Base-by-base conservation (phyloP, 2,329 filamentous ascomycete species). In the Botrytis pseudocinerea region DNA sequence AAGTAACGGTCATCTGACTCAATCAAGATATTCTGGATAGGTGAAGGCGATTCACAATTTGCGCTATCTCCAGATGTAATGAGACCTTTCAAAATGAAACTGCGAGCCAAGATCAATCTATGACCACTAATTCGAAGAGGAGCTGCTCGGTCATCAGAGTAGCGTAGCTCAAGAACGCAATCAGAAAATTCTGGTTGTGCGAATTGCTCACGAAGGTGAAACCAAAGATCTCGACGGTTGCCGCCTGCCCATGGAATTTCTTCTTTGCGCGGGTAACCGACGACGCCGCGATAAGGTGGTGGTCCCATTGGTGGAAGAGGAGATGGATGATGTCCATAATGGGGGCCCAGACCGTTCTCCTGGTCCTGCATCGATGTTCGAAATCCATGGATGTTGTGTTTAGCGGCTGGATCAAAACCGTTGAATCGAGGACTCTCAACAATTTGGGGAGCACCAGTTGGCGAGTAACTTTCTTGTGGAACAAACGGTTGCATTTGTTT, bases 351-450 rank as follows among this genome's bases (percentile, higher is more conserved):
- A 32, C 76, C 77, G 54, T 74, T 76, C 32, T 82, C 83, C 44
- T 82, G 83, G 20, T 87, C 85, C 25, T 82, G 83, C 8, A 82
- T 83, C 2, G 88, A 89, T 51, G 87, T 85, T 74, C 90, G 89
- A 3, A 89, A 90, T 51, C 86, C 88, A 72, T 89, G 89, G 77
- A 89, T 89, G 80, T 88, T 90, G 75, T 88, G 88, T 6, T 88
- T 86, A 2, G 88, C 89, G 1, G 86, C 85, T 2, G 88, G 86
- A 4, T 85, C 86, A 78, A 87, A 87, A 18, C 76, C 66, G 14
- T 70, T 73, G 62, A 76, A 69, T 20, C 77, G 75, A 51, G 74
- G 72, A 63, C 73, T 70, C 25, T 80, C 78, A 62, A 72, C 64
- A 5, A 75, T 76, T 48, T 74, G 62, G 54, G 78, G 76, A 75